Evolutionary conservation across 129 eudicot genomes (phyloP), one percentile per base, ranked within the genome.

Genomic region (Lactuca sativa): DNA sequence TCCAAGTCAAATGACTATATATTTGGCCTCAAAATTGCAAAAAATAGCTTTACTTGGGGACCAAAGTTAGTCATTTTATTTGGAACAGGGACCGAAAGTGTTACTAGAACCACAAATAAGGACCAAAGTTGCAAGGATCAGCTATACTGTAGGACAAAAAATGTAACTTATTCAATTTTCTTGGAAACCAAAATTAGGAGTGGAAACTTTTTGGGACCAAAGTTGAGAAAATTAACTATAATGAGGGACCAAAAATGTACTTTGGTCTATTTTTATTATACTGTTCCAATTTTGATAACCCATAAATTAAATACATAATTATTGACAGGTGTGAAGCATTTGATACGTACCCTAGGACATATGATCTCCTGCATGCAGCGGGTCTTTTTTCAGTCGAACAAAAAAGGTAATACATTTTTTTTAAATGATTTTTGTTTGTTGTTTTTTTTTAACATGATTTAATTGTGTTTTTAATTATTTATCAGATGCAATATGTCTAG

Each of bases 261-360:
- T 2, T 36, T 36, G 1, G 1, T 34, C 38, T 3, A 0, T 34
- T 34, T 34, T 0, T 21, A 21, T 21, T n/a, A 18, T 18, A 18
- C 21, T 34, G 37, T 34, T 34, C 5, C 37, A 34, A 4, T 34
- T 38, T 38, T 38, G 43, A 38, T 34, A 41, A 41, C 12, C 0
- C 48, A 41, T 41, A 41, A 41, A 41, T 41, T 41, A 41, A 41
- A 41, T 41, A 41, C 21, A 17, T 31, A n/a, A n/a, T 71, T 44
- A 33, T 32, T 57, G 12, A 56, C 78, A 93, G 98, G 98, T 93
- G 98, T 69, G 98, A 93, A 76, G 87, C 98, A 12, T 93, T 93
- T 59, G 98, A 93, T 62, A 93, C 98, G 9, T 93, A 93, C 79
- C 98, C 98, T 58, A 83, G 98, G 81, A 93, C 96, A 66, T 89